Percentiles rank a stretch among this genome's conserved stretches.
Conservation (phyloP, 495 filamentous ascomycete species). For the Hyaloscypha variabilis region DNA sequence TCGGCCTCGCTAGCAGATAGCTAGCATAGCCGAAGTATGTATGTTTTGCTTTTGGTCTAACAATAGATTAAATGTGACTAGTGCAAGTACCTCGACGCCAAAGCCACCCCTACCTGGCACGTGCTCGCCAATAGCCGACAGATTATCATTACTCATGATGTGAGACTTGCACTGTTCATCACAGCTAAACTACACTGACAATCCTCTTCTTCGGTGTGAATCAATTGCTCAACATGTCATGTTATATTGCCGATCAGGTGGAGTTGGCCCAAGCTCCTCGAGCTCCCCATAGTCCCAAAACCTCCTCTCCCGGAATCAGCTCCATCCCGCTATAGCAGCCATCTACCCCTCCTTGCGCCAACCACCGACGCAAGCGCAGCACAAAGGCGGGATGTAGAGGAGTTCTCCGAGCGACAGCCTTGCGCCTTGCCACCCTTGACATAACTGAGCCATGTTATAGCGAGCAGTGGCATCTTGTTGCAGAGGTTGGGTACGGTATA, state of each 20-base stretch:
- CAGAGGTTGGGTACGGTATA: neutral
- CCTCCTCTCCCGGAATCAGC: no score
- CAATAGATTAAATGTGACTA: no score
- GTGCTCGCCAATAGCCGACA: neutral
- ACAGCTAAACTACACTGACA: no score
- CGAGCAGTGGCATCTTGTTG: neutral
- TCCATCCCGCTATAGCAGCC: neutral
- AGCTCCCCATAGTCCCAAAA: no score
- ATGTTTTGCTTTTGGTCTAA: no score
- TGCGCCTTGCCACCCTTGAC: neutral
- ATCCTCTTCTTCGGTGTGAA: no score
- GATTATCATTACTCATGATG: neutral
- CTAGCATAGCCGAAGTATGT: no score
- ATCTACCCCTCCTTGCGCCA: neutral
- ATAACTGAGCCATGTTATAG: neutral
- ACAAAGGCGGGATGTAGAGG: neutral
- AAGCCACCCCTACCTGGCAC: neutral
- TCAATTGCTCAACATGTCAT: no score
- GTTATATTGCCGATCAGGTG: no score
- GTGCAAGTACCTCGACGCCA: neutral
- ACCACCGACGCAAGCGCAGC: neutral
- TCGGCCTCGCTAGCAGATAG: no score
- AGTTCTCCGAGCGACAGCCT: neutral
- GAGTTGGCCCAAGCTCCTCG: no score
- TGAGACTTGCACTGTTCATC: neutral